phyloP scores from a whole-genome alignment of 306 rosid species.

The Oxytropis ochrocephala region DNA sequence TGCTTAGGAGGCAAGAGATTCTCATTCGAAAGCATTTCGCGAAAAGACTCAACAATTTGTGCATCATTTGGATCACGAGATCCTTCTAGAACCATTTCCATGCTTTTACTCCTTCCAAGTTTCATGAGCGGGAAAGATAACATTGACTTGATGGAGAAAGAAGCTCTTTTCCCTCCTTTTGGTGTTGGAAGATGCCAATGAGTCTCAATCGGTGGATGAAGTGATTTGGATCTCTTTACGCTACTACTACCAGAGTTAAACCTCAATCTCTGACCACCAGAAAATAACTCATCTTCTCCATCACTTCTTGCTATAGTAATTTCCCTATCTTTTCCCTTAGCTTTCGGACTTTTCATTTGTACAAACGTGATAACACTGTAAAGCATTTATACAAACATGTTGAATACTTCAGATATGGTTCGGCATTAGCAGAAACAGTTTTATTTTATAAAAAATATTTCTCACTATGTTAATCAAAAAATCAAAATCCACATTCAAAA shows the following conservation, averaged over 20 bases:
- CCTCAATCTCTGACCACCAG: constrained; percentile 13
- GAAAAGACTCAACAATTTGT: constrained; percentile 46
- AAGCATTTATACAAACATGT: constrained; percentile 3
- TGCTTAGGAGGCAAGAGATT: constrained; percentile 51
- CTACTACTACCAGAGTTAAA: neutral
- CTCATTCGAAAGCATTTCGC: constrained; percentile 50
- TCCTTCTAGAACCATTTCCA: constrained; percentile 45
- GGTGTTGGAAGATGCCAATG: constrained; percentile 44
- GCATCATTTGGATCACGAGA: constrained; percentile 63
- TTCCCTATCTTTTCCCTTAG: neutral
- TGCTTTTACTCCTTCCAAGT: constrained; percentile 42
- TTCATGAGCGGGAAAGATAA: constrained; percentile 38
- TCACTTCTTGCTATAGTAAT: constrained; percentile 27
- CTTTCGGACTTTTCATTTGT: constrained; percentile 30
- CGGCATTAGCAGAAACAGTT: neutral
- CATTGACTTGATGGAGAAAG: constrained; percentile 32
- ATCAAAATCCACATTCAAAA: neutral
- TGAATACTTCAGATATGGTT: neutral
- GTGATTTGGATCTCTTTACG: constrained; percentile 18
- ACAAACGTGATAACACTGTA: neutral
- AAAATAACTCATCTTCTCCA: constrained; percentile 23
- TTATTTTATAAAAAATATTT: neutral
- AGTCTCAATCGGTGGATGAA: constrained; percentile 69
- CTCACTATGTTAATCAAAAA: neutral
- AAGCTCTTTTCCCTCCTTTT: constrained; percentile 1